Conservation (phyloP, 441 rosid genomes). For the Metrosideros polymorpha region DNA sequence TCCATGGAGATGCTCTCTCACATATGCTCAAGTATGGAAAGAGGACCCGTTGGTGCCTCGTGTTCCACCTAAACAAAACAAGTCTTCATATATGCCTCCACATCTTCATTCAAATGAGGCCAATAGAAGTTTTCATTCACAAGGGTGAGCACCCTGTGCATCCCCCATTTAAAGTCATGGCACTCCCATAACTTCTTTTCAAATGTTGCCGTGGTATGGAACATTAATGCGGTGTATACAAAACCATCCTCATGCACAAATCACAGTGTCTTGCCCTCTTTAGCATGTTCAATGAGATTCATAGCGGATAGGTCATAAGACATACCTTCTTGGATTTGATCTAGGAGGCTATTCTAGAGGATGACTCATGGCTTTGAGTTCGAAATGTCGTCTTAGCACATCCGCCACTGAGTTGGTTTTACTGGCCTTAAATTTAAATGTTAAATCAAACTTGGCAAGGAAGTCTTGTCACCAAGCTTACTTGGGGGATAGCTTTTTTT, state of each 20-base stretch:
- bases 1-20: too few relatives aligned
- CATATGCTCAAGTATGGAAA: too few relatives aligned
- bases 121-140: background rate
- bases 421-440: background rate
- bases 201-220: rapidly evolving
- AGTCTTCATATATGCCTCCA: background rate
- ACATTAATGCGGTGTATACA: background rate
- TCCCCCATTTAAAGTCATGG: background rate
- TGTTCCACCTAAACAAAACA: too few relatives aligned
- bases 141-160: background rate
- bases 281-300: background rate
- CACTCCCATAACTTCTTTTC: background rate
- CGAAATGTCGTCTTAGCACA: rapidly evolving
- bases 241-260: background rate
- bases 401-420: background rate
- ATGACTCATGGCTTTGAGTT: background rate
- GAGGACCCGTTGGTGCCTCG: too few relatives aligned
- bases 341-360: background rate
- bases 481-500: background rate
- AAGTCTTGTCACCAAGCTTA: background rate
- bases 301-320: background rate
- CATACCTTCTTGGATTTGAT: background rate
- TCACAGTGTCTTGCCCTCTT: background rate
- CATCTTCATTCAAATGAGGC: background rate
- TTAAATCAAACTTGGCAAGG: background rate